phyloP scores from a whole-genome alignment of 116 monocot genomes.

The Dioscorea cayenensis region DNA sequence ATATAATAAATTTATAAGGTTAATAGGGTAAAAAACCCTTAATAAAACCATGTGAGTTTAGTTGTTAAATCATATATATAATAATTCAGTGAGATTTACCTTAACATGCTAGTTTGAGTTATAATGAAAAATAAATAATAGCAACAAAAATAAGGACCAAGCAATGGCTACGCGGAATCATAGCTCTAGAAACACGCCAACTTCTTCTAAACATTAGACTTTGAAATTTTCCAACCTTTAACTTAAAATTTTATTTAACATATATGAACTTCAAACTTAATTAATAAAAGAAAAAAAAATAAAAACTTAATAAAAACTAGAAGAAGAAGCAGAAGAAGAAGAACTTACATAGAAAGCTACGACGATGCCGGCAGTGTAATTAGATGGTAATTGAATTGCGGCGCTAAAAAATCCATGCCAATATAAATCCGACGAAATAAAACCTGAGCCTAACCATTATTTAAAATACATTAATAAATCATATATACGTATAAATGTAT shows the following conservation, averaged over 20 bases:
- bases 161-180: background rate
- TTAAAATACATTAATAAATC: too few relatives aligned
- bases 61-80: background rate
- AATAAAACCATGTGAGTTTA: background rate
- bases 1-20: too few relatives aligned
- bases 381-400: conserved; percentile 63
- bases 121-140: too few relatives aligned
- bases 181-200: background rate
- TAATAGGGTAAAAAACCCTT: too few relatives aligned
- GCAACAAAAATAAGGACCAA: background rate
- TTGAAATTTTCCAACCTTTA: background rate
- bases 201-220: background rate
- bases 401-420: conserved; percentile 83
- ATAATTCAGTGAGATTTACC: background rate
- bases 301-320: background rate
- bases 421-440: conserved; percentile 72
- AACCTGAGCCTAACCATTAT: conserved; percentile 58
- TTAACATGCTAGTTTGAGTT: too few relatives aligned
- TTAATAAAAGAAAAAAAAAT: background rate
- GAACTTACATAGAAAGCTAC: conserved; percentile 87
- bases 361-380: conserved; percentile 84
- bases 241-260: background rate
- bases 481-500: too few relatives aligned
- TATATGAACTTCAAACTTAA: background rate
- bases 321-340: too few relatives aligned